phyloP scores from a whole-genome alignment of 345 rosid genomes.

The Populus ilicifolia region DNA sequence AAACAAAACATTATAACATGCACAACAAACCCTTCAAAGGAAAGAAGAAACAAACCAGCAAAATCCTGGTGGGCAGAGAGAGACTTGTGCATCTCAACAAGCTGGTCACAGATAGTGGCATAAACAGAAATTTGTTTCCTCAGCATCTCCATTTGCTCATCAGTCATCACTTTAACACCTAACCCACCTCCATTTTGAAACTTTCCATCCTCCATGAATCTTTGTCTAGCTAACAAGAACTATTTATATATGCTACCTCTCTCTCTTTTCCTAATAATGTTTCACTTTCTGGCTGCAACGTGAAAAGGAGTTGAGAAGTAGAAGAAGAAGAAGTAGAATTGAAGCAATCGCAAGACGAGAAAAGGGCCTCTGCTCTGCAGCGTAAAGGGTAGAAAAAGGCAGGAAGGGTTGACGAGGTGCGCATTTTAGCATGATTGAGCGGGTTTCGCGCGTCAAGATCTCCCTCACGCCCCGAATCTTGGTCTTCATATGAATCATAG shows the following conservation, averaged over 20 bases:
- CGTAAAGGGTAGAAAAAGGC: not conserved
- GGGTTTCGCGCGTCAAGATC: not conserved
- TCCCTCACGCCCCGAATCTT: not conserved
- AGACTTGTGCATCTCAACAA: slow-evolving; percentile 50
- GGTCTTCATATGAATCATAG: not conserved
- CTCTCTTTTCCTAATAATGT: not conserved
- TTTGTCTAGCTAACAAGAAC: not conserved
- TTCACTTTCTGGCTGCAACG: not conserved
- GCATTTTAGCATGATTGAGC: slow-evolving; percentile 8
- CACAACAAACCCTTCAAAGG: not conserved
- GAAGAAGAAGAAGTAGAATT: not conserved
- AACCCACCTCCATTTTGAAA: not conserved
- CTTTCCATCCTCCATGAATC: not conserved
- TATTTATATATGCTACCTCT: not conserved
- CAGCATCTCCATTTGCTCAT: slow-evolving; percentile 68
- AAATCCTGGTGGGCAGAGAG: slow-evolving; percentile 37
- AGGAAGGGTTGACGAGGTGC: not conserved
- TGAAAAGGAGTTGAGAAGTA: not conserved
- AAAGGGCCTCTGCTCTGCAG: not conserved
- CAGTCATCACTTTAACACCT: slow-evolving; percentile 56
- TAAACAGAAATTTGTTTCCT: slow-evolving; percentile 68
- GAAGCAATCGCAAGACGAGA: not conserved
- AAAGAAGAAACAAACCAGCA: slow-evolving; percentile 27
- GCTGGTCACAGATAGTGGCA: slow-evolving; percentile 50
- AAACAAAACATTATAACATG: too few relatives aligned